Evolutionary conservation across 495 filamentous ascomycete genomes (phyloP), one percentile per base, ranked within the genome.

Genomic region (Penicillium steckii): DNA sequence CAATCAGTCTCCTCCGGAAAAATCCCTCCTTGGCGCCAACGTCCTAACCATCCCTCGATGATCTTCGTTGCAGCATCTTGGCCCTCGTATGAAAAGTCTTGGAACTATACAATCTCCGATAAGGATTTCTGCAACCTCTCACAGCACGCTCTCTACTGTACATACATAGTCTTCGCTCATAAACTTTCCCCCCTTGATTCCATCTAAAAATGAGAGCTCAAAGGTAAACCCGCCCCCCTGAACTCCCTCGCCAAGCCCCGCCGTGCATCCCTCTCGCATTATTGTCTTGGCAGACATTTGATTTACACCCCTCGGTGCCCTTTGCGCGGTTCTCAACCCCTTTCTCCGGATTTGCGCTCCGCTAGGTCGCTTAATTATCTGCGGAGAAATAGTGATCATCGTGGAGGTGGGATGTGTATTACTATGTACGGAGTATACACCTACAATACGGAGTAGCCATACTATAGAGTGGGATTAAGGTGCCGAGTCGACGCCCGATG

Each of bases 241-340:
- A 50, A 53, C 42, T 19, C 15, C 45, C 19, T n/a, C 55, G 68
- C 68, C 68, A 69, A 71, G 64, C 59, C 46, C 30, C 53, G 52
- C 64, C 62, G 59, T 69, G 66, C 68, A 69, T 71, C 58, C 62
- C 59, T 55, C 52, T 49, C 53, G 44, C 41, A 63, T 66, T 62
- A 69, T 67, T 46, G 56, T 61, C 64, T 69, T 66, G 62, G 62
- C 62, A 25, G 30, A 15, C 46, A 57, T 53, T 41, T 21, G 13
- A 8, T 50, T 43, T 38, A 50, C 57, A 52, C 23, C 27, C 18
- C 13, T 10, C n/a, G 33, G 15, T 17, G 33, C 33, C 33, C 33
- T 37, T 15, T 37, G 33, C 33, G 33, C 33, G 10, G 29, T 32
- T n/a, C n/a, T n/a, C 4, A 37, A 21, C 44, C 37, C 53, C 40